A percentile compares a stretch with the other conserved stretches of the same genome.
Evolutionary conservation across 1,284 basidiomycete species (phyloP).

Genomic region (Rhodofomes roseus): DNA sequence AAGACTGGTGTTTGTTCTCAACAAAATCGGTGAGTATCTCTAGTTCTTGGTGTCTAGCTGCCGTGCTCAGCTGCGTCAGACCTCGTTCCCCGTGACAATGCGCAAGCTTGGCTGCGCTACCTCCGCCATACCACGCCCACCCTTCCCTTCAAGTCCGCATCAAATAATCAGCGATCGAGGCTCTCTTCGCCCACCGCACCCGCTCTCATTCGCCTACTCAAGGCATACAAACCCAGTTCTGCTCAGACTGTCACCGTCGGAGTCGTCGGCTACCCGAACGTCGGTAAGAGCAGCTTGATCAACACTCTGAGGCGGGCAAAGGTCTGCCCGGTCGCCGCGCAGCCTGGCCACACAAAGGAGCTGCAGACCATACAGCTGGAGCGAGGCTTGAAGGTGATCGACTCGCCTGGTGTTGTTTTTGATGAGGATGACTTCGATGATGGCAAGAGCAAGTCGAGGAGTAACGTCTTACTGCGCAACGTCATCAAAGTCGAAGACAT

Average conservation of each 20-base stretch:
- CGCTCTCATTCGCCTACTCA: constrained; percentile 82
- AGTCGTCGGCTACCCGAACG: constrained; percentile 96
- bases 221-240: constrained; percentile 82
- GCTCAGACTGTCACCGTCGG: constrained; percentile 82
- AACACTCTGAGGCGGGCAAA: constrained; percentile 91
- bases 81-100: constrained; percentile 85
- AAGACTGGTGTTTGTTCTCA: constrained; percentile 84
- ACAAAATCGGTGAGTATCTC: constrained; percentile 81
- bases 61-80: constrained; percentile 45
- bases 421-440: constrained; percentile 61
- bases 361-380: constrained; percentile 94
- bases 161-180: constrained; percentile 76
- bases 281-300: constrained; percentile 94
- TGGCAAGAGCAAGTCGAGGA: constrained; percentile 52
- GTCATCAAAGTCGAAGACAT: constrained; percentile 92
- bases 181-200: constrained; percentile 78
- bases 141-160: constrained; percentile 89
- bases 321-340: constrained; percentile 91
- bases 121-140: constrained; percentile 91
- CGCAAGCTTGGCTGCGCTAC: constrained; percentile 88
- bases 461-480: constrained; percentile 82
- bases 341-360: constrained; percentile 92
- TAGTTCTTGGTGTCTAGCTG: constrained; percentile 5
- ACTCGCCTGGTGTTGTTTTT: constrained; percentile 95
- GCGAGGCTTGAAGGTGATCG: constrained; percentile 88